A percentile compares a stretch with the other conserved stretches of the same genome.
These are phyloP conservation scores for Apostasia ramifera DNA, from an alignment of 106 monocot genomes.

Conservation along the genomic window DNA sequence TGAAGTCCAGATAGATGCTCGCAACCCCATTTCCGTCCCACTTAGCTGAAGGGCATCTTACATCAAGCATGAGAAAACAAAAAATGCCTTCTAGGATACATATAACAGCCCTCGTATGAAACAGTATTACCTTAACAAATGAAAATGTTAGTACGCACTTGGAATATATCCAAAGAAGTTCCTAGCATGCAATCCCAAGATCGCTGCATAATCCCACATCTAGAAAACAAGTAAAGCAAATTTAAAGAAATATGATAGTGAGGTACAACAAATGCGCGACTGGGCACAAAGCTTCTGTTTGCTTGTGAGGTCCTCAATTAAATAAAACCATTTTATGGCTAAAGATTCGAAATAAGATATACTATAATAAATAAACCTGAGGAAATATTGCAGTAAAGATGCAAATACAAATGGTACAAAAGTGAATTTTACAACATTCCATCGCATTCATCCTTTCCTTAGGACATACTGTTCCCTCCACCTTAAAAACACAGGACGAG, in stretches of 20 bases:
- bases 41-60: conserved; percentile 1
- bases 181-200: conserved; percentile 51
- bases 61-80: conserved; percentile 6
- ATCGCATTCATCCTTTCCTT: too few relatives aligned
- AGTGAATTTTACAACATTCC: too few relatives aligned
- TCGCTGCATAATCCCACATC: conserved; percentile 43
- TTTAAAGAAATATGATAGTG: conserved; percentile 19
- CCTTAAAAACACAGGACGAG: too few relatives aligned
- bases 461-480: too few relatives aligned
- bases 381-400: too few relatives aligned
- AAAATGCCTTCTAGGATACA: background rate
- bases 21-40: conserved; percentile 3
- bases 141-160: background rate
- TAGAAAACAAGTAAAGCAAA: conserved; percentile 29
- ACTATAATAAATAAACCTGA: too few relatives aligned
- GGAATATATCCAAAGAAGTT: conserved; percentile 26
- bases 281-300: too few relatives aligned
- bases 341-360: too few relatives aligned
- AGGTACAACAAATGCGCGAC: background rate
- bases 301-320: too few relatives aligned
- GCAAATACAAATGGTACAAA: too few relatives aligned
- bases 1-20: too few relatives aligned
- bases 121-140: conserved; percentile 20
- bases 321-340: too few relatives aligned
- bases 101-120: conserved; percentile 24